Evolutionary conservation across 2,329 filamentous ascomycete species (phyloP), one percentile per base, ranked within the genome.

Genomic region (Colletotrichum noveboracense): DNA sequence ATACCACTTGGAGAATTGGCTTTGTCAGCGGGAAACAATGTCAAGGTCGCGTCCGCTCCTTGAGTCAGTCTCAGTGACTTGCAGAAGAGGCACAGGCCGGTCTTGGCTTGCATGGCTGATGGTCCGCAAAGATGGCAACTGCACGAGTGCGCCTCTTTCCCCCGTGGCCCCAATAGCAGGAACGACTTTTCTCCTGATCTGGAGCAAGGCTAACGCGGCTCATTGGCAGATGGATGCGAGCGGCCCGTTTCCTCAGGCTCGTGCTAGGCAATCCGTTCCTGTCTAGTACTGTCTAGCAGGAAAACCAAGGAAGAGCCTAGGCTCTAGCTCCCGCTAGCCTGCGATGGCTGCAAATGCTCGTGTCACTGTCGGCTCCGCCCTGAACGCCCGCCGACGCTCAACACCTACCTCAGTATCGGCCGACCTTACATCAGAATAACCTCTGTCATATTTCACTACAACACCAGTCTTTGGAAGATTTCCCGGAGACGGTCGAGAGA

Each of bases 201-300:
- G 30, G 34, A 38, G 61, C 24, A 68, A 38, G 32, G 66, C 43
- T 55, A n/a, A 62, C 61, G 52, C 30, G 32, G 18, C 26, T 14
- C 38, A 48, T 60, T 48, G 62, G 30, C 16, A 26, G 21, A 60
- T 36, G 14, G 69, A 68, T 43, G 56, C 55, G 62, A 56, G 69
- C 73, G 73, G 69, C 69, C 73, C 73, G 70, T 73, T 52, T 72
- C 21, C 30, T 62, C 64, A 52, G 43, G 38, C 36, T 67, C 34
- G 43, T 75, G 73, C 16, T 34, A 66, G 52, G 68, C 52, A 62
- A 28, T 34, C 32, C 36, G 56, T 36, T 43, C 18, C 60, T 58
- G 68, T 52, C 58, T 26, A 58, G 55, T 26, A 58, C 7, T 43
- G n/a, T 52, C n/a, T 61, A 52, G 38, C 61, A 28, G 34, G 61